Evolutionary conservation across 1,284 basidiomycete genomes (phyloP).

Genomic region (Tylopilus sp.): DNA sequence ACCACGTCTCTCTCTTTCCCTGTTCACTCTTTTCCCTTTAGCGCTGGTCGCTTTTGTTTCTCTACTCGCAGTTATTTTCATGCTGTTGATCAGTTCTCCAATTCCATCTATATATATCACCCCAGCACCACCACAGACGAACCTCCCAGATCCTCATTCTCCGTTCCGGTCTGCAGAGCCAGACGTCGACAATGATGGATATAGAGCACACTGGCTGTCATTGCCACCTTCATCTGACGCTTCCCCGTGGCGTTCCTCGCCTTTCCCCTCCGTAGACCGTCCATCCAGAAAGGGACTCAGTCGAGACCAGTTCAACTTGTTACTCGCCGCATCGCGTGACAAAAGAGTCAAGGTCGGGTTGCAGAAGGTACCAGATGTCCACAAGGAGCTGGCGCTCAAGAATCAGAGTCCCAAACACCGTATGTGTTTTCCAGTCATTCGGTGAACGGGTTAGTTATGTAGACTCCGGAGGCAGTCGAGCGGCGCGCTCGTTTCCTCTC

Average conservation of each 20-base stretch:
- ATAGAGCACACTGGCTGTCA: conserved; percentile 54
- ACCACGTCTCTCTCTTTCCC: neutral
- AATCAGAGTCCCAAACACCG: conserved; percentile 71
- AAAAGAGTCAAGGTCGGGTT: conserved; percentile 43
- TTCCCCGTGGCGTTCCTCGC: conserved; percentile 46
- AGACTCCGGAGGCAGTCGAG: conserved; percentile 46
- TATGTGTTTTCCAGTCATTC: conserved; percentile 33
- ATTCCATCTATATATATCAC: conserved; percentile 68
- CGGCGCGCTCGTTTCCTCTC: conserved; percentile 71
- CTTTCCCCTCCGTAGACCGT: conserved; percentile 44
- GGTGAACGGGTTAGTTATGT: neutral
- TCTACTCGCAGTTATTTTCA: conserved; percentile 24
- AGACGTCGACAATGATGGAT: conserved; percentile 42
- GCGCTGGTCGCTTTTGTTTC: conserved; percentile 46
- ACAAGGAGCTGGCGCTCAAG: conserved; percentile 70
- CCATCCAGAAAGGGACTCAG: conserved; percentile 53
- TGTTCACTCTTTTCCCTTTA: conserved; percentile 23
- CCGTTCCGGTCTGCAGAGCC: conserved; percentile 44
- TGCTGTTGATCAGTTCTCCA: conserved; percentile 44
- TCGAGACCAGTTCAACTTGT: conserved; percentile 56
- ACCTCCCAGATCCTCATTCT: conserved; percentile 52
- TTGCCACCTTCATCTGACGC: conserved; percentile 44
- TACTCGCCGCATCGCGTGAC: conserved; percentile 57
- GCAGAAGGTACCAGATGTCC: conserved; percentile 55
- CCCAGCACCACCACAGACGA: conserved; percentile 53